Conservation (phyloP, 306 rosid genomes). For the Calophaca sinica region DNA sequence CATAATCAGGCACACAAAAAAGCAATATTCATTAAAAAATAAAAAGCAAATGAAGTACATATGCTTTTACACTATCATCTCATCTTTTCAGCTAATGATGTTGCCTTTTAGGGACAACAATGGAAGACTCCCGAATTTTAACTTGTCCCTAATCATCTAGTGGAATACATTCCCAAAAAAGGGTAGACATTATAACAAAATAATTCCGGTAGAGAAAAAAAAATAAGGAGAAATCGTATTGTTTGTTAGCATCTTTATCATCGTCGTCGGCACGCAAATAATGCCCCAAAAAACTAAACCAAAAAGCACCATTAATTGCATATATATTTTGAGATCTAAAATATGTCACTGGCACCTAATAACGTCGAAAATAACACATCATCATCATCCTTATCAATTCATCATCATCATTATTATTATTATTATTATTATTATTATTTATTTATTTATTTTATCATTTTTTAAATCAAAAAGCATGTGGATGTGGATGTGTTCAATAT, state of each 20-base stretch:
- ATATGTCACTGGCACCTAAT: no score
- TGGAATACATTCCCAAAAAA: constrained; percentile 48
- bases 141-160: constrained; percentile 48
- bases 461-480: neutral
- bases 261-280: neutral
- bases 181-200: constrained; percentile 59
- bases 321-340: no score
- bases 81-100: constrained; percentile 53
- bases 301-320: no score
- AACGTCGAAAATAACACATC: no score
- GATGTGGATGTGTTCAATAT: neutral
- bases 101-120: constrained; percentile 46
- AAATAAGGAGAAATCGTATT: constrained; percentile 31
- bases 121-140: constrained; percentile 36
- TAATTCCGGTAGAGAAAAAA: constrained; percentile 36
- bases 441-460: no score
- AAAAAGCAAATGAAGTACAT: no score
- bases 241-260: constrained; percentile 35
- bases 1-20: no score
- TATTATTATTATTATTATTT: no score
- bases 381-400: no score
- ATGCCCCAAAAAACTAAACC: no score
- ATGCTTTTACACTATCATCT: constrained; percentile 44
- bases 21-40: no score
- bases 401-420: constrained; percentile 7